Evolutionary conservation across 2,329 filamentous ascomycete genomes (phyloP).

Genomic region (Scorias spongiosa): DNA sequence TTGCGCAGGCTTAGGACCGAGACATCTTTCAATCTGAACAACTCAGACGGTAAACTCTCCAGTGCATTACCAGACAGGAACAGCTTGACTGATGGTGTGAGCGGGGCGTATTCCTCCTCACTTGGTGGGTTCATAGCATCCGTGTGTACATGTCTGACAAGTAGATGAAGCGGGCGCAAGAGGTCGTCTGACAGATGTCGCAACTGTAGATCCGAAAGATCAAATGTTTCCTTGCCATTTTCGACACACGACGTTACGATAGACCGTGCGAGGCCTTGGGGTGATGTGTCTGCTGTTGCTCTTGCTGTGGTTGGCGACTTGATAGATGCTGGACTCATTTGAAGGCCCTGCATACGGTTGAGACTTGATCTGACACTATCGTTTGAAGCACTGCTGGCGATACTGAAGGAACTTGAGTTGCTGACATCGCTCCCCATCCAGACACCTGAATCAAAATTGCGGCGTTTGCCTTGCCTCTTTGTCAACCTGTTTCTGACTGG

Average conservation of each 20-base stretch:
- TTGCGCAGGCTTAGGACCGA: constrained; percentile 51
- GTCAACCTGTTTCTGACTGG: constrained; percentile 11
- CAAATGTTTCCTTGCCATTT: constrained; percentile 41
- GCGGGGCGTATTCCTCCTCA: constrained; percentile 44
- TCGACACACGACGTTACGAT: constrained; percentile 28
- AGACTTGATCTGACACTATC: constrained; percentile 1
- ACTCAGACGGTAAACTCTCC: constrained; percentile 38
- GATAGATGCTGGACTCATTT: constrained; percentile 2
- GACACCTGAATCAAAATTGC: constrained; percentile 53
- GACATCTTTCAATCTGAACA: constrained; percentile 48
- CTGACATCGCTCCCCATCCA: constrained; percentile 49
- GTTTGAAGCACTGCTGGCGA: background rate
- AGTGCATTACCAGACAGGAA: constrained; percentile 48
- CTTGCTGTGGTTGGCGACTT: constrained; percentile 2
- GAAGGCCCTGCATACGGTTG: constrained; percentile 1
- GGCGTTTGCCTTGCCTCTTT: constrained; percentile 38
- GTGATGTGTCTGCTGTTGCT: constrained; percentile 1
- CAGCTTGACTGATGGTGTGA: constrained; percentile 44
- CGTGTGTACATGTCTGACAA: constrained; percentile 19
- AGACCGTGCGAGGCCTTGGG: constrained; percentile 9
- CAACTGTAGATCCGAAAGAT: constrained; percentile 42
- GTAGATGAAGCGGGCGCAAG: constrained; percentile 37
- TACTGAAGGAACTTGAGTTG: constrained; percentile 17
- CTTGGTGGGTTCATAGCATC: constrained; percentile 21
- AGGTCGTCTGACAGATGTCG: constrained; percentile 40